phyloP scores from a whole-genome alignment of 2,329 filamentous ascomycete species.

The Venturia asperata region DNA sequence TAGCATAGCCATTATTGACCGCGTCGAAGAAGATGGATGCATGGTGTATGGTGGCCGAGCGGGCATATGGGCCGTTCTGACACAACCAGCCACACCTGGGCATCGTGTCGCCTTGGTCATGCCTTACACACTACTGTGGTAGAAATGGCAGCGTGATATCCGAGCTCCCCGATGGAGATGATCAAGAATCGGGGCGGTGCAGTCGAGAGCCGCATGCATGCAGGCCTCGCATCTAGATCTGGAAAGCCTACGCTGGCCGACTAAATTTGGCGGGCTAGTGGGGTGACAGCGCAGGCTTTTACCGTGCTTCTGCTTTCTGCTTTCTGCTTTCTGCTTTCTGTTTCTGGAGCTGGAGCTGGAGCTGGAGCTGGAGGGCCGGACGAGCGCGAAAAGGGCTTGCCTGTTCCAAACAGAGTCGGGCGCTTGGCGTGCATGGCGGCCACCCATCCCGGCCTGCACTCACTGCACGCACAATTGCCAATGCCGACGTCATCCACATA shows the following conservation, averaged over 20 bases:
- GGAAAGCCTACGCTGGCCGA: neutral
- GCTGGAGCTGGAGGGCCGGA: neutral
- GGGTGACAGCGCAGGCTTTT: neutral
- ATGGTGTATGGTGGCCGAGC: neutral
- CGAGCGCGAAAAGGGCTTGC: neutral
- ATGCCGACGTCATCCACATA: neutral
- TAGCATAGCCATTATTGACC: neutral
- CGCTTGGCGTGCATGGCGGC: no score
- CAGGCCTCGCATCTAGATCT: neutral
- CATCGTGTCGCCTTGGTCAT: neutral
- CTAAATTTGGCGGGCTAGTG: neutral
- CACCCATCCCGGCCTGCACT: no score
- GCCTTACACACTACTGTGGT: no score
- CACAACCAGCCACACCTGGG: neutral
- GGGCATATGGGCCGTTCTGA: neutral
- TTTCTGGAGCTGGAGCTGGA: no score
- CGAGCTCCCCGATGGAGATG: neutral
- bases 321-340: no score
- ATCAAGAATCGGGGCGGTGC: slow-evolving; percentile 7
- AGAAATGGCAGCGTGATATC: slow-evolving; percentile 3
- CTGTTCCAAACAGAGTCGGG: neutral
- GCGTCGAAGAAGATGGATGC: neutral
- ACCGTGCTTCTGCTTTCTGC: neutral
- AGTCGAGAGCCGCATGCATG: neutral
- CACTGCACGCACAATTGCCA: no score